Percentiles rank a stretch among this genome's conserved stretches.
Conservation (phyloP, 2,329 filamentous ascomycete species). For the Curvularia sp. region DNA sequence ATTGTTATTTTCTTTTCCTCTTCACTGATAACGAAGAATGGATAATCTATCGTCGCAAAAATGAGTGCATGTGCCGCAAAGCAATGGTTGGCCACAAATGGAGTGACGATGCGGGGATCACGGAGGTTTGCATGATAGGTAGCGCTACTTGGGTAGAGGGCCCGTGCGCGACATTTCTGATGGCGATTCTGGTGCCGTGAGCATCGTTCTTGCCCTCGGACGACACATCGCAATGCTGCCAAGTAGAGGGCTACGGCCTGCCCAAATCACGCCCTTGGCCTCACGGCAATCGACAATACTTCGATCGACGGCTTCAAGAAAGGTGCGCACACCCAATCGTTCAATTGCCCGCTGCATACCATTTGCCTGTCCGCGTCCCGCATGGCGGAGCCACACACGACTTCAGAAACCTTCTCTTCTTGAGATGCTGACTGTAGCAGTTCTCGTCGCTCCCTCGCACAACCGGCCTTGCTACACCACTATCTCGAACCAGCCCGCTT, state of each 20-base stretch:
- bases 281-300: constrained; percentile 33
- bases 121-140: constrained; percentile 15
- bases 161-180: constrained; percentile 30
- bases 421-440: constrained; percentile 29
- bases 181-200: constrained; percentile 21
- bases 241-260: constrained; percentile 56
- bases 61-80: background rate
- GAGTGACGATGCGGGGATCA: constrained; percentile 19
- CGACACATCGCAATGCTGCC: constrained; percentile 55
- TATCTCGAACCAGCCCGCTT: constrained; percentile 37
- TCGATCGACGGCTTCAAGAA: constrained; percentile 38
- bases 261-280: constrained; percentile 35
- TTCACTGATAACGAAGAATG: constrained; percentile 14
- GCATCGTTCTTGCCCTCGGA: constrained; percentile 30
- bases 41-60: constrained; percentile 13
- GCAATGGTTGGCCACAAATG: background rate
- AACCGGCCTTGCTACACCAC: constrained; percentile 25
- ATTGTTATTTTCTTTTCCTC: constrained; percentile 17
- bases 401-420: background rate
- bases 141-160: constrained; percentile 6
- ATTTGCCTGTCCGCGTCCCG: constrained; percentile 17
- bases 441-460: constrained; percentile 45
- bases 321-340: constrained; percentile 38
- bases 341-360: constrained; percentile 6
- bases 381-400: constrained; percentile 9